Evolutionary conservation across 129 eudicot genomes (phyloP).

Genomic region (Flaveria sonorensis): DNA sequence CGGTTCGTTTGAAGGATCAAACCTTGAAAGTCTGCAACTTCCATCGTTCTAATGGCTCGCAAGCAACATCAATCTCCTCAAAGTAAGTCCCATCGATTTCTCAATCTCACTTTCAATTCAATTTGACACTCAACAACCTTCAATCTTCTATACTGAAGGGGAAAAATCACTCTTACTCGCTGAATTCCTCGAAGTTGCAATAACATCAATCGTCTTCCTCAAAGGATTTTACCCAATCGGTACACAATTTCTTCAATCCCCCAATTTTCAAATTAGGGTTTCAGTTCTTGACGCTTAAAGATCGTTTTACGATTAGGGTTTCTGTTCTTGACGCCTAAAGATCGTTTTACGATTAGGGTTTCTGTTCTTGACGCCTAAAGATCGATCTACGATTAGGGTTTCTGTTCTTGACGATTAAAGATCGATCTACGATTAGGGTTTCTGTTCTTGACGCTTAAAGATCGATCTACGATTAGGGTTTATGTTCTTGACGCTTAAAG

Average conservation of each 20-base stretch:
- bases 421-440: too few relatives aligned
- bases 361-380: too few relatives aligned
- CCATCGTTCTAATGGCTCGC: conserved; percentile 33
- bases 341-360: too few relatives aligned
- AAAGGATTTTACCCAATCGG: conserved; percentile 84
- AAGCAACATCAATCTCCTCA: conserved; percentile 52
- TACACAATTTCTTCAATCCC: conserved; percentile 7
- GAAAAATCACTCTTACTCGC: conserved; percentile 52
- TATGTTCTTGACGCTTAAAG: not conserved
- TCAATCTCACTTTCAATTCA: not conserved
- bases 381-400: too few relatives aligned
- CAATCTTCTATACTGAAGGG: conserved; percentile 37
- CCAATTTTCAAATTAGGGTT: not conserved
- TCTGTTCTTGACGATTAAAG: too few relatives aligned
- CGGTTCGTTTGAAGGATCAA: not conserved
- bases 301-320: too few relatives aligned
- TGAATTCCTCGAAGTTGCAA: conserved; percentile 79
- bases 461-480: not conserved
- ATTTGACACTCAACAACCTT: not conserved
- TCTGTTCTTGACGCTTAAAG: not conserved
- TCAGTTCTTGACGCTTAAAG: not conserved
- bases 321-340: too few relatives aligned
- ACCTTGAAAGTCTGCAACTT: not conserved
- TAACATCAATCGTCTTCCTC: conserved; percentile 78
- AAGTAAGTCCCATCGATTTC: conserved; percentile 33